phyloP scores from a whole-genome alignment of 2,329 filamentous ascomycete genomes.

The Clonostachys rosea region DNA sequence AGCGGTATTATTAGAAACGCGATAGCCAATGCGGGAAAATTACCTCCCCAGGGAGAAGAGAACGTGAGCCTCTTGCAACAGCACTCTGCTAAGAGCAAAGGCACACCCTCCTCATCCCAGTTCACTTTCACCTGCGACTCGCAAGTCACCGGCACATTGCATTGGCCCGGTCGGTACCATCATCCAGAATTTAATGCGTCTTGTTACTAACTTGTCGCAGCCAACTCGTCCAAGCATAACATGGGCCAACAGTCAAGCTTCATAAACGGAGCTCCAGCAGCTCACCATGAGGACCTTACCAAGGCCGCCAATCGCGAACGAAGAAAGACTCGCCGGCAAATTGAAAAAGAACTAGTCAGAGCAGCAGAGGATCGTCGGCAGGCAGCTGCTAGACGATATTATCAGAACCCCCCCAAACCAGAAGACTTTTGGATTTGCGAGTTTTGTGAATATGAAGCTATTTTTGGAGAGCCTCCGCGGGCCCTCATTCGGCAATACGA shows the following conservation, averaged over 20 bases:
- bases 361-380: slow-evolving; percentile 76
- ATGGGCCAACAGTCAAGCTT: not conserved
- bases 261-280: too few species aligned
- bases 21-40: slow-evolving; percentile 81
- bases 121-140: slow-evolving; percentile 97
- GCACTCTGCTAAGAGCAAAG: slow-evolving; percentile 50
- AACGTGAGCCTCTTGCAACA: slow-evolving; percentile 76
- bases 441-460: slow-evolving; percentile 96
- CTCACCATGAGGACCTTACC: not conserved
- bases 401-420: slow-evolving; percentile 61
- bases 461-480: slow-evolving; percentile 82
- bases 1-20: slow-evolving; percentile 83
- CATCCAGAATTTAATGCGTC: too few species aligned
- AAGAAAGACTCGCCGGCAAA: slow-evolving; percentile 59
- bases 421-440: slow-evolving; percentile 94
- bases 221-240: not conserved
- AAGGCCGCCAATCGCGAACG: slow-evolving; percentile 12
- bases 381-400: slow-evolving; percentile 72
- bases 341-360: slow-evolving; percentile 65
- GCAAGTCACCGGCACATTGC: slow-evolving; percentile 74
- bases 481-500: slow-evolving; percentile 90
- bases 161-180: slow-evolving; percentile 58
- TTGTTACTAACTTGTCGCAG: too few species aligned
- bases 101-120: slow-evolving; percentile 71
- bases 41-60: slow-evolving; percentile 64